Base-by-base conservation (phyloP, 2,329 filamentous ascomycete species). In the Calycina herbarum region DNA sequence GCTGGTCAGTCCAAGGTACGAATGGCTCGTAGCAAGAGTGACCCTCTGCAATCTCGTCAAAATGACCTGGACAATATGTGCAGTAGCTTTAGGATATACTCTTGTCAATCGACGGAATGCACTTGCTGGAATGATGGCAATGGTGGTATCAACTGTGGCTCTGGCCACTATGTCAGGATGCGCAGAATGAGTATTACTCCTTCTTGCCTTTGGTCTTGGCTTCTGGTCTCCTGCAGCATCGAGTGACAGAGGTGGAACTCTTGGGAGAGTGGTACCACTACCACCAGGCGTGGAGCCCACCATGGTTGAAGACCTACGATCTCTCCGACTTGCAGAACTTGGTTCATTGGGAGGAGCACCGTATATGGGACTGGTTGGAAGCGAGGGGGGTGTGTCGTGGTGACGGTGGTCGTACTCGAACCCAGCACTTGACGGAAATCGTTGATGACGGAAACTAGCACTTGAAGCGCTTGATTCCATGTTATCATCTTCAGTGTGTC, bases 91-190 rank as follows among this genome's bases (percentile, higher is more conserved):
- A 10, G 95, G 95, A 73, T 98, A 99, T 29, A 97, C 89, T 74
- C 92, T 88, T 61, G 96, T 99, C 62, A 99, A 82, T 8, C 96
- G 89, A 62, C 93, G 88, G 73, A 99, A 99, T 3, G 95, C 96
- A 75, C 93, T 97, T 0, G 95, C 95, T 1, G 96, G 96, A 65
- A 99, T 99, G 69, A 99, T 96, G 5, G 95, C 95, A 78, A 99
- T 97, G 0, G 96, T 99, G 0, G 95, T 99, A 76, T 99, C 96
- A 29, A 96, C 91, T 17, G 93, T 96, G 5, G 95, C 95, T 70
- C 95, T 86, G n/a, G 94, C 95, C 69, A 99, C 93, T 68, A 99
- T 95, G 74, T 99, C 95, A 11, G 95, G 95, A 78, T 99, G 95
- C 0, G 92, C 93, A 15, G 95, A 98, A 69, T 89, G 90, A 11